A percentile compares a stretch with the other conserved stretches of the same genome.
Evolutionary conservation across 371 early-diverging fungal genomes (phyloP).

Genomic region (Apophysomyces trapeziformis): DNA sequence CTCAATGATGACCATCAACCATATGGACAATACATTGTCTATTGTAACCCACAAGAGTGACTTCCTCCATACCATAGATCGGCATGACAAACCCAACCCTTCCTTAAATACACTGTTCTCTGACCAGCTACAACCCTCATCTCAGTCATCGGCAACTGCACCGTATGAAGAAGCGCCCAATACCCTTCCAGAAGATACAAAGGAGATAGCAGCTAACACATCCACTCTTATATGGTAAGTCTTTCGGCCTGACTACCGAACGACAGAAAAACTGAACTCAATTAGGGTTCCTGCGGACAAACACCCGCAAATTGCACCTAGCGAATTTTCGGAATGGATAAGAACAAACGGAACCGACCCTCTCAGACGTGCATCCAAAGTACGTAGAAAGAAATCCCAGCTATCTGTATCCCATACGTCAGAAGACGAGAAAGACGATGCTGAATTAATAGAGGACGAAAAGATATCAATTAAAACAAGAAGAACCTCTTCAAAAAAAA

Average conservation of each 20-base stretch:
- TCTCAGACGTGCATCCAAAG: neutral
- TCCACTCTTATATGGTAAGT: neutral
- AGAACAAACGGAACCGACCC: conserved; percentile 19
- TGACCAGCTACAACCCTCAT: conserved; percentile 6
- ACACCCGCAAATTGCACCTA: conserved; percentile 33
- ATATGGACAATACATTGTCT: conserved; percentile 4
- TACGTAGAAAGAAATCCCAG: conserved; percentile 3
- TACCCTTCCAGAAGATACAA: neutral
- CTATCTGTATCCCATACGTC: conserved; percentile 3
- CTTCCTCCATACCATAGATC: neutral
- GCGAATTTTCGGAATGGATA: conserved; percentile 32
- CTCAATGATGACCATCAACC: neutral
- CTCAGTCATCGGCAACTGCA: conserved; percentile 3
- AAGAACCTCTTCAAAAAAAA: neutral
- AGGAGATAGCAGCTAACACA: neutral
- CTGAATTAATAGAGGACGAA: neutral
- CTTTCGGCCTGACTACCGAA: neutral
- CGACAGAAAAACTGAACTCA: neutral
- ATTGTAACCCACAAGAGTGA: neutral
- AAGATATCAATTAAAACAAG: neutral
- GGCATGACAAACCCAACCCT: neutral
- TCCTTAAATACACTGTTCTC: neutral
- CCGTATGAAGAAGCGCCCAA: neutral
- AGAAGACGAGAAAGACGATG: neutral
- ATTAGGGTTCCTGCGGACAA: conserved; percentile 34